Evolutionary conservation across 257 asterid species (phyloP).

Genomic region (Nicotiana otophora): DNA sequence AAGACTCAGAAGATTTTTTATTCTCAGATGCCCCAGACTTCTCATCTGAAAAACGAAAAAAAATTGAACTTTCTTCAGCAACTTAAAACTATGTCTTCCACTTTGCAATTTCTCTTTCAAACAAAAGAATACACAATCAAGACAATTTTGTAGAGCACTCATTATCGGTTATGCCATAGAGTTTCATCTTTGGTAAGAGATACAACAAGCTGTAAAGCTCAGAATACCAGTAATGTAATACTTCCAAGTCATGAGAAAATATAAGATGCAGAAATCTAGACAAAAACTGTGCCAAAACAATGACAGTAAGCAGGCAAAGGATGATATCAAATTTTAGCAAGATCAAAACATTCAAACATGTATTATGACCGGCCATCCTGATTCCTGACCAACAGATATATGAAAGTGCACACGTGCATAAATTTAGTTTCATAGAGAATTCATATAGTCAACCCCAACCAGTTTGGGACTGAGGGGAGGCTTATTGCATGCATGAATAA

Average conservation of each 20-base stretch:
- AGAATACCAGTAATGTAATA: neutral
- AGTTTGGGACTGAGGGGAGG: neutral
- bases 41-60: constrained; percentile 35
- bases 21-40: constrained; percentile 43
- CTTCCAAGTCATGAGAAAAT: neutral
- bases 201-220: neutral
- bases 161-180: neutral
- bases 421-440: neutral
- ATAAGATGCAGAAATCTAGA: neutral
- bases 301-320: neutral
- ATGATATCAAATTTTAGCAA: neutral
- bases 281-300: neutral
- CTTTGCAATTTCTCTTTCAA: neutral
- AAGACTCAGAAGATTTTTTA: constrained; percentile 27
- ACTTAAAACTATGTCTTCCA: neutral
- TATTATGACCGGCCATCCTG: neutral
- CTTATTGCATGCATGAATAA: neutral
- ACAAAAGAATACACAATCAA: neutral
- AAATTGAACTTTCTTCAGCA: neutral
- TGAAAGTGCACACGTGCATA: neutral
- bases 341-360: neutral
- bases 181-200: neutral
- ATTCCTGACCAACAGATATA: neutral
- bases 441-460: neutral
- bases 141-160: neutral